Evolutionary conservation across 2,329 filamentous ascomycete genomes (phyloP).

Genomic region (Diaporthe sp.): DNA sequence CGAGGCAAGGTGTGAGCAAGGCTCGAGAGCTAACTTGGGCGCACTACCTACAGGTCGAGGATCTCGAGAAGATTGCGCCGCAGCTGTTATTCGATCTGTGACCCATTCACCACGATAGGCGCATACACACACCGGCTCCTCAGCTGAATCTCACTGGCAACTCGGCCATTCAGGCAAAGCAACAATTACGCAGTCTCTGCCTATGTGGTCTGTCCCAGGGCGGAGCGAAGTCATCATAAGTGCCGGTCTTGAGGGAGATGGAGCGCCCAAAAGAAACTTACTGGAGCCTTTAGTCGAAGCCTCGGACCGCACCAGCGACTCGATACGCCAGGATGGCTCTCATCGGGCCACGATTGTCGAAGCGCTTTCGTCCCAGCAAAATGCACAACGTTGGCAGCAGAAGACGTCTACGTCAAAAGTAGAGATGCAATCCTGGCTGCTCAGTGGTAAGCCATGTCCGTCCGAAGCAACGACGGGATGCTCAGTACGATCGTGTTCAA

Average conservation of each 20-base stretch:
- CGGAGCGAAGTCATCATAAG: neutral
- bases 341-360: neutral
- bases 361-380: neutral
- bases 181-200: neutral
- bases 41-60: slow-evolving; percentile 74
- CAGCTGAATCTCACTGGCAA: neutral
- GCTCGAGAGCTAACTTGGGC: slow-evolving; percentile 38
- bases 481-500: neutral
- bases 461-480: neutral
- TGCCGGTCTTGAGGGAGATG: neutral
- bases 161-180: too few relatives aligned
- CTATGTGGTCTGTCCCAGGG: neutral
- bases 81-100: slow-evolving; percentile 90
- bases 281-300: neutral
- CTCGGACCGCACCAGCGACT: neutral
- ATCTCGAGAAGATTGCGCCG: slow-evolving; percentile 88
- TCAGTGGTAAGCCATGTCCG: slow-evolving; percentile 1
- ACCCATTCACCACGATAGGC: neutral
- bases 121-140: neutral
- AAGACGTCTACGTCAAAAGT: neutral
- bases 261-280: too few relatives aligned
- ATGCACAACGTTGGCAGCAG: neutral
- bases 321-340: neutral
- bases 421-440: neutral
- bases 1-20: neutral